These are phyloP conservation scores for Amoeboaphelidium protococcarum DNA, from an alignment of 371 early-diverging fungal species.

Conservation along the genomic window DNA sequence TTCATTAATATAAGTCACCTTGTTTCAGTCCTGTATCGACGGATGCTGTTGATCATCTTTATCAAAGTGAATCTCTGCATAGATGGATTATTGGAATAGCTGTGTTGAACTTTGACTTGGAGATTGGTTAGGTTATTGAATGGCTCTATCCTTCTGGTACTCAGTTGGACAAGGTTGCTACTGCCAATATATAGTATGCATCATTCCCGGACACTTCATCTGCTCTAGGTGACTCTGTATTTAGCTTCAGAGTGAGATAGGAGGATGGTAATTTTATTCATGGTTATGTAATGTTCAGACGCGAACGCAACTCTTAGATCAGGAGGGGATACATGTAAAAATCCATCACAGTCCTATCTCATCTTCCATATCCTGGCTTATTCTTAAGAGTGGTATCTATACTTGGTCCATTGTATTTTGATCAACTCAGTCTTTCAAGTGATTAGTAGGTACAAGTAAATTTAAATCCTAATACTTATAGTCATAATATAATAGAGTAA, in stretches of 20 bases:
- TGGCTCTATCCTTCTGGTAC: conserved; percentile 47
- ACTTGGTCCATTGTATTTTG: conserved; percentile 32
- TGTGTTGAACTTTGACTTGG: conserved; percentile 74
- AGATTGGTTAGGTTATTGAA: conserved; percentile 59
- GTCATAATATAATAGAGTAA: background rate
- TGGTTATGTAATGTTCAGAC: conserved; percentile 83
- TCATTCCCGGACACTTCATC: conserved; percentile 78
- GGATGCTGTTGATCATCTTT: too few species aligned
- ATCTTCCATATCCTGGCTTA: conserved; percentile 59
- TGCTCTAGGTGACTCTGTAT: conserved; percentile 70
- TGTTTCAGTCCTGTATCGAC: too few species aligned
- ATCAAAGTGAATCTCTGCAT: too few species aligned
- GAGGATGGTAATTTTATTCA: conserved; percentile 46
- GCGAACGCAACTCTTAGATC: conserved; percentile 51
- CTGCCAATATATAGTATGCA: conserved; percentile 68
- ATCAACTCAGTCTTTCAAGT: conserved; percentile 4
- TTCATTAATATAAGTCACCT: too few species aligned
- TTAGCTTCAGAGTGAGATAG: conserved; percentile 35
- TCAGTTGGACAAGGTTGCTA: conserved; percentile 36
- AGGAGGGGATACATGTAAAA: conserved; percentile 61
- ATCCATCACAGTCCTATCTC: conserved; percentile 58
- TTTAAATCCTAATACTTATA: too few species aligned
- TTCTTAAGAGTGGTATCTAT: conserved; percentile 40
- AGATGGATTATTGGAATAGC: background rate
- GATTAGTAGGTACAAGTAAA: background rate